phyloP scores from a whole-genome alignment of 2,329 filamentous ascomycete genomes.

The Fusarium guadeloupense region DNA sequence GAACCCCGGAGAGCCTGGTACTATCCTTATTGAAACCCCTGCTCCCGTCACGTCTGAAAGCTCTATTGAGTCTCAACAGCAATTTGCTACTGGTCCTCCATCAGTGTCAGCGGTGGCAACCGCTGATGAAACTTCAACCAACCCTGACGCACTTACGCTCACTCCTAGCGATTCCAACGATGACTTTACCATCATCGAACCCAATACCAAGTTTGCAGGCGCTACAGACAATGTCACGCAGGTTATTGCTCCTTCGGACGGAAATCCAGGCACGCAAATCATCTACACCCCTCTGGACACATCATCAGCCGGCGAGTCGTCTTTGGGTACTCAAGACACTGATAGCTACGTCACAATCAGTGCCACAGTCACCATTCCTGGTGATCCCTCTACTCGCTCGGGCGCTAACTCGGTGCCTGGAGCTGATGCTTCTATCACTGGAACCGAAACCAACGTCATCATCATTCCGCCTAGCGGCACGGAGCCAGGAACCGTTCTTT shows the following conservation, averaged over 20 bases:
- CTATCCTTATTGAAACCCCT: not conserved
- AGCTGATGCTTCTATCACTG: constrained; percentile 14
- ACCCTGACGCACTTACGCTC: constrained; percentile 21
- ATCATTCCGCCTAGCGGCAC: constrained; percentile 34
- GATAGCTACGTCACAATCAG: constrained; percentile 17
- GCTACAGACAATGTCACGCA: constrained; percentile 28
- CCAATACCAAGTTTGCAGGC: constrained; percentile 25
- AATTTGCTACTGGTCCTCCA: not conserved
- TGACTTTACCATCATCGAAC: constrained; percentile 25
- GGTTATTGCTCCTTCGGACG: constrained; percentile 17
- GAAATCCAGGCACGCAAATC: constrained; percentile 20
- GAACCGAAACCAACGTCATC: constrained; percentile 28
- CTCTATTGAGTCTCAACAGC: not conserved
- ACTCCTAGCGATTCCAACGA: constrained; percentile 19
- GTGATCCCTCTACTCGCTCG: constrained; percentile 24
- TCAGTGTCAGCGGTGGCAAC: constrained; percentile 11
- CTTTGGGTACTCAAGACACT: not conserved
- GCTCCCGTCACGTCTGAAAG: not conserved
- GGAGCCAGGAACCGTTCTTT: constrained; percentile 27
- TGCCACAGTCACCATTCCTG: constrained; percentile 30
- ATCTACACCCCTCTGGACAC: constrained; percentile 25
- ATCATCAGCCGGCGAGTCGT: not conserved
- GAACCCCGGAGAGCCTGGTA: not conserved
- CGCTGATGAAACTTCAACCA: constrained; percentile 9
- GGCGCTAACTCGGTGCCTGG: not conserved